Evolutionary conservation across 352 stramenopile species (phyloP), one percentile per base, ranked within the genome.

Genomic region (Phytophthora fragariae): DNA sequence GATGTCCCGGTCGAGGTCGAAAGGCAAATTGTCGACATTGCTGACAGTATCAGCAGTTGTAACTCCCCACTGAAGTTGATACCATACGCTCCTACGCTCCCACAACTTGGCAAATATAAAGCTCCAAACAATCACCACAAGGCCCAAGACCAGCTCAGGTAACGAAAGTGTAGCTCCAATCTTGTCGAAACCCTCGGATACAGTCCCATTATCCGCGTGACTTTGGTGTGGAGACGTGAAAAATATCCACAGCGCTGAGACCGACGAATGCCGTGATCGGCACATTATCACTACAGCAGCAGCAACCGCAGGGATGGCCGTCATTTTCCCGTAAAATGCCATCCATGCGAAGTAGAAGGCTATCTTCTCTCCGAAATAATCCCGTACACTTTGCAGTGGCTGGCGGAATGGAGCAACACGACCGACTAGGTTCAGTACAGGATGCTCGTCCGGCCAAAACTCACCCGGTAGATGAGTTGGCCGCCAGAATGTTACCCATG

Each of bases 261-360:
- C 17, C 27, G 56, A 52, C 1, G 70, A 70, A 10, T 74, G 65
- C 15, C 75, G 53, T 14, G 12, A 37, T 49, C 27, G 27, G 33
- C 59, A 73, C 6, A 62, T 33, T 19, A 84, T 65, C 19, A 92
- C 56, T 14, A 70, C 35, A 7, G 81, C 47, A 2, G 77, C 80
- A 12, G 69, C 67, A 31, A 90, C 4, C 7, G 80, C 79, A 21
- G 92, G 88, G 0, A 85, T 9, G 0, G 85, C n/a, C 14, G 97
- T 75, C 70, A 89, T 85, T 63, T 90, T 83, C 2, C 79, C 91
- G 78, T 97, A 97, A 44, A 91, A 90, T 3, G 79, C 79, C 24
- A 97, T 64, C 84, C 91, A 98, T 15, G 92, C 93, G 79, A 98
- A 98, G 83, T 97, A 98, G 57, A 97, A 98, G 21, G 86, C 93